These are phyloP conservation scores for Eucalyptus erythrocorys DNA, from an alignment of 345 rosid genomes.

Conservation along the genomic window DNA sequence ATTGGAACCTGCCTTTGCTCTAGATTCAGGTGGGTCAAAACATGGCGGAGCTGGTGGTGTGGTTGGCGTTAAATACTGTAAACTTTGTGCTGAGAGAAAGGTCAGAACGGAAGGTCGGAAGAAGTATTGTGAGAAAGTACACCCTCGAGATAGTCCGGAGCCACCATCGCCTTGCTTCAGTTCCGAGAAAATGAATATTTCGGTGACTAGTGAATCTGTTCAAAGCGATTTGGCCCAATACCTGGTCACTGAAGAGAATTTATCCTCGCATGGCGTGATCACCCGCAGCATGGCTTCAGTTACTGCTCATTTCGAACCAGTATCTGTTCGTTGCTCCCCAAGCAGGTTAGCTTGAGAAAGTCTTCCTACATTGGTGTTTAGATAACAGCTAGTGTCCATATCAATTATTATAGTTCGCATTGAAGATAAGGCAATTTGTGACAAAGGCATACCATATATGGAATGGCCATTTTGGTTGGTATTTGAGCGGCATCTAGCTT, in stretches of 20 bases:
- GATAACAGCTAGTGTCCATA: background rate
- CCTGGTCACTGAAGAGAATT: slow-evolving; percentile 46
- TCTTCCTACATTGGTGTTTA: background rate
- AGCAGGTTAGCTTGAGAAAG: slow-evolving; percentile 39
- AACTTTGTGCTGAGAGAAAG: slow-evolving; percentile 38
- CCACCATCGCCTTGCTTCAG: slow-evolving; percentile 36
- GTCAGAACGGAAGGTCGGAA: slow-evolving; percentile 22
- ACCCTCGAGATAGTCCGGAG: slow-evolving; percentile 74
- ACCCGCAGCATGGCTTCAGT: slow-evolving; percentile 29
- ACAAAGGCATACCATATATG: background rate
- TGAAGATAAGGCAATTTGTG: background rate
- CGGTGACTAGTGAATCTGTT: slow-evolving; percentile 3
- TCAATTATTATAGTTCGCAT: background rate
- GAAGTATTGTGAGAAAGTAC: slow-evolving; percentile 60
- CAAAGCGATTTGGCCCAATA: slow-evolving; percentile 20
- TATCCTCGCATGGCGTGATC: slow-evolving; percentile 15
- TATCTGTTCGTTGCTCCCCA: slow-evolving; percentile 35
- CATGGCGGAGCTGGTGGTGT: background rate
- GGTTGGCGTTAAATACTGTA: slow-evolving; percentile 34
- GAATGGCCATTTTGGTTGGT: background rate
- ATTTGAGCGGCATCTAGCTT: background rate
- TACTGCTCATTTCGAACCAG: slow-evolving; percentile 21
- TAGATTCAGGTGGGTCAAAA: background rate
- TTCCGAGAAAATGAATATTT: background rate
- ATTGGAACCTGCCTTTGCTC: background rate